A percentile compares a stretch with the other conserved stretches of the same genome.
Evolutionary conservation across 257 asterid species (phyloP).

Genomic region (Sherardia arvensis): DNA sequence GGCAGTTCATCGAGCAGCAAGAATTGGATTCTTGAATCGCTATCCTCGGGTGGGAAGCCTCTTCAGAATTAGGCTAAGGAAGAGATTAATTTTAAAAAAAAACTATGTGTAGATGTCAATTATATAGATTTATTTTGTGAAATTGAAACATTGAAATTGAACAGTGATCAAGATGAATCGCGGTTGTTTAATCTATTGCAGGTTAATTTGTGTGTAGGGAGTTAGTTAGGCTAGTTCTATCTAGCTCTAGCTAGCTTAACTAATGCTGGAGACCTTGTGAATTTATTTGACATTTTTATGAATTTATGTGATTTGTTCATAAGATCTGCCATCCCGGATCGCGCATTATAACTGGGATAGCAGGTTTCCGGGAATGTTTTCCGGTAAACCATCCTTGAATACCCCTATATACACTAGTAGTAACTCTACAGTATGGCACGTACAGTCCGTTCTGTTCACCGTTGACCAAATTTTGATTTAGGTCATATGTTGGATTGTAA

Average conservation of each 20-base stretch:
- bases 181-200: neutral
- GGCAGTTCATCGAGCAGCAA: slow-evolving; percentile 12
- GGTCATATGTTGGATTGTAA: no score
- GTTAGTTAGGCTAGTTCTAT: neutral
- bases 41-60: slow-evolving; percentile 6
- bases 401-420: no score
- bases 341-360: no score
- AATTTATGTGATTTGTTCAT: neutral
- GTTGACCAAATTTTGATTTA: no score
- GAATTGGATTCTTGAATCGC: slow-evolving; percentile 24
- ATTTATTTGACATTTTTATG: neutral
- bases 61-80: slow-evolving; percentile 3
- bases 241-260: neutral
- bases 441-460: no score
- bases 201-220: neutral
- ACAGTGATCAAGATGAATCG: neutral
- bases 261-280: neutral
- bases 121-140: neutral
- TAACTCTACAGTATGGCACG: no score
- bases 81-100: neutral
- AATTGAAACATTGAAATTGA: neutral
- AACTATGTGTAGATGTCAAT: neutral
- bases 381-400: no score
- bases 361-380: no score
- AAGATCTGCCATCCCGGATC: no score